Base-by-base conservation (phyloP, 495 filamentous ascomycete genomes). In the Saxispiralis lemnorum region DNA sequence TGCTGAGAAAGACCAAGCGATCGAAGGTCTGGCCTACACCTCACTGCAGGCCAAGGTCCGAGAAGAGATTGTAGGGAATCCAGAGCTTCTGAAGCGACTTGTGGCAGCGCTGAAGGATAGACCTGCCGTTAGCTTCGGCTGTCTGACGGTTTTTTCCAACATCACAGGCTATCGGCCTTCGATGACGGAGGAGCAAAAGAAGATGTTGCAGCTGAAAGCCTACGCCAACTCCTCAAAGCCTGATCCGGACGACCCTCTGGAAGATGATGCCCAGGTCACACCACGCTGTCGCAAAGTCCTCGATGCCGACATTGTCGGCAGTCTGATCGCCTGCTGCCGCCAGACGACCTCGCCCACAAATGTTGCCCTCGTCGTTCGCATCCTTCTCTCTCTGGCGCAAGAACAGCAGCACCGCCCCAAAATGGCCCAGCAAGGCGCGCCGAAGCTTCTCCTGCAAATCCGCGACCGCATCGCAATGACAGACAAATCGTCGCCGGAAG, bases 11-110 rank as follows among this genome's bases (percentile, higher is more conserved):
- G 66, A 81, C 35, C 71, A 75, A 52, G 78, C 84, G 3, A 73
- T 97, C 24, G 89, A 97, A 57, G 92, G 87, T n/a, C 65, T 97
- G 44, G 89, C 88, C 17, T 95, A 88, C 58, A 74, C 82, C 4
- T 89, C 86, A 5, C 66, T 94, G 15, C 80, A 82, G 52, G 74
- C 87, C 7, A 73, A 68, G 32, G 72, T 93, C 42, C 94, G 89
- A 55, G 83, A 96, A 52, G 66, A 76, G 33, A 65, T 97, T 1
- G 70, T 75, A 16, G 65, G 65, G 15, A 79, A 94, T 50, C 58
- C 63, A 11, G 46, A 56, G 7, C 79, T 94, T 38, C 56, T 95
- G 31, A 69, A 67, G 34, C 68, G 65, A 16, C 62, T 96, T 1
- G 66, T 93, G 24, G 65, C 70, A 37, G 68, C 68, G 1, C 59